Evolutionary conservation across 768 basidiomycete species (phyloP), one percentile per base, ranked within the genome.

Genomic region (Leccinum ochraceum): DNA sequence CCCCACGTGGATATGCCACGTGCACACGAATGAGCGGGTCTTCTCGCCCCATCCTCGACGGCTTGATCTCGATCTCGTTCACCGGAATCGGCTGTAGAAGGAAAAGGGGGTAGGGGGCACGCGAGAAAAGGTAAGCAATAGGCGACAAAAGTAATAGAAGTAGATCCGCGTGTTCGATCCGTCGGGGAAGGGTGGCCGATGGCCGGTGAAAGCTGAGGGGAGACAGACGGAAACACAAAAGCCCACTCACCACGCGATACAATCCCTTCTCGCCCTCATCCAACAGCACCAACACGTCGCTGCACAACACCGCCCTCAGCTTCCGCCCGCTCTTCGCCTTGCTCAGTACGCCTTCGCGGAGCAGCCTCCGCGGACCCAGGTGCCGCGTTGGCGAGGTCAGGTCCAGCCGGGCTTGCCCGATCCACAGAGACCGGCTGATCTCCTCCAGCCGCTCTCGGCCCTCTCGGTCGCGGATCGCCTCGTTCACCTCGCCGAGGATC

Each of bases 241-340:
- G n/a, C 10, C 10, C 44, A 76, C 86, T 66, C 56, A 94, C 94
- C 85, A 94, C 90, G 42, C 90, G 84, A 73, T 95, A 95, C 14
- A 96, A 70, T 13, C 85, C 86, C 62, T 82, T 85, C 28, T 83
- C 83, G 1, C 74, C 73, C 34, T 86, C 87, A 65, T 95, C 92
- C 20, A 93, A 88, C 59, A 98, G 79, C 3, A 98, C 86, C 52
- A 98, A 72, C 46, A 96, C 90, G 69, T 98, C 96, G 68, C 84
- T 96, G 68, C 95, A 98, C 63, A 98, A 74, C 74, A 94, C 87
- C 6, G 81, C 84, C 44, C 86, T 81, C 50, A 98, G 74, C 70
- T 85, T 91, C 54, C 90, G 79, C 4, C 92, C 88, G 61, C 93
- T 94, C 77, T 92, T 95, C 1, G 90, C 81, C 72, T 98, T 98